Conservation (phyloP, 805 yeast genomes). For the Teunomyces panamensis region DNA sequence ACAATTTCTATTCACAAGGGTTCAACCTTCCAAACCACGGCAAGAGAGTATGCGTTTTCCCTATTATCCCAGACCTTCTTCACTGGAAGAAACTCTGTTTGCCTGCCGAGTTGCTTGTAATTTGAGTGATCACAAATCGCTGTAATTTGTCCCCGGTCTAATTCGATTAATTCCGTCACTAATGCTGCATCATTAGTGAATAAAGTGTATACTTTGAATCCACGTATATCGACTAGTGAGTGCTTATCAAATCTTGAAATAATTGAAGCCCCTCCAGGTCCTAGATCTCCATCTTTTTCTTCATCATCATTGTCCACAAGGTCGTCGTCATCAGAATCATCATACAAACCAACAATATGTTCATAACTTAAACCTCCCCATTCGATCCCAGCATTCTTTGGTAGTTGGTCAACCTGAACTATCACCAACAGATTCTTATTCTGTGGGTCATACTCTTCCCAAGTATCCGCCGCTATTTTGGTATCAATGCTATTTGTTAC, state of each 20-base stretch:
- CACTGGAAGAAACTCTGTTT: conserved; percentile 5
- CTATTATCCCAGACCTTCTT: not conserved
- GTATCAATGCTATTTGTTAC: conserved; percentile 36
- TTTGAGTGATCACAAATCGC: not conserved
- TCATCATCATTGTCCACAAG: conserved; percentile 24
- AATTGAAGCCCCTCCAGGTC: not conserved
- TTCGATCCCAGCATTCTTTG: conserved; percentile 64
- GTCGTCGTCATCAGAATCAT: conserved; percentile 36
- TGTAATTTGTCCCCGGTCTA: not conserved
- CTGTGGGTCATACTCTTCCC: conserved; percentile 43
- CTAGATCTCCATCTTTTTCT: not conserved
- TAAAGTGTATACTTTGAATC: conserved; percentile 1
- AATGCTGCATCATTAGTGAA: conserved; percentile 2
- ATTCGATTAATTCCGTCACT: not conserved
- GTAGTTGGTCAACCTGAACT: conserved; percentile 56
- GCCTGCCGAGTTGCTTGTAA: not conserved
- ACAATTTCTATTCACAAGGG: not conserved
- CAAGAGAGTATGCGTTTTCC: conserved; percentile 1
- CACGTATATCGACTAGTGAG: not conserved
- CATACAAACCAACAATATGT: conserved; percentile 32
- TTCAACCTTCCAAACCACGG: conserved; percentile 2
- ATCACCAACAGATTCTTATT: conserved; percentile 38
- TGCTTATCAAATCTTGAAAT: conserved; percentile 1
- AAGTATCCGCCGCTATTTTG: conserved; percentile 32
- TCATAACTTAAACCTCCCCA: conserved; percentile 68